phyloP scores from a whole-genome alignment of 2,329 filamentous ascomycete species.

The Paracoccidioides brasiliensis region DNA sequence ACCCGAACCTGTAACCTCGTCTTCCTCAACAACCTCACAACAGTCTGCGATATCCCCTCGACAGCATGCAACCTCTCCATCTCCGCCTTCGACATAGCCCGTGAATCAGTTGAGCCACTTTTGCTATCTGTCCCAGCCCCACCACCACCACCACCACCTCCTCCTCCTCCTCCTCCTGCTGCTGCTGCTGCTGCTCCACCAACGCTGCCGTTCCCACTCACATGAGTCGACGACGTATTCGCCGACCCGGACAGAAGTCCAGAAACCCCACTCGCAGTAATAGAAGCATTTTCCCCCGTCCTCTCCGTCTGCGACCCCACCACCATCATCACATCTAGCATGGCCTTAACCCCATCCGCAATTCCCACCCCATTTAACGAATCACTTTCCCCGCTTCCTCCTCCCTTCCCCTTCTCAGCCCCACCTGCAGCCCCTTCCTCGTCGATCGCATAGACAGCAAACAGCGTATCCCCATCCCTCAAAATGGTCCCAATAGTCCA shows the following conservation, averaged over 20 bases:
- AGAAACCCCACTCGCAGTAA: too few species aligned
- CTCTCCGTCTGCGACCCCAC: conserved; percentile 50
- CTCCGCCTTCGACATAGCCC: conserved; percentile 50
- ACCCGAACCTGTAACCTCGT: conserved; percentile 85
- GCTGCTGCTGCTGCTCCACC: conserved; percentile 24
- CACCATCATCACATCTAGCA: conserved; percentile 61
- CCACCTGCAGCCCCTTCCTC: conserved; percentile 49
- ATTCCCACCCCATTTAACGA: conserved; percentile 38
- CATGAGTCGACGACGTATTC: conserved; percentile 15
- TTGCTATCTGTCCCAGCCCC: conserved; percentile 28
- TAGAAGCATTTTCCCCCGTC: conserved; percentile 24
- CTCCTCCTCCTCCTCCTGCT: conserved; percentile 19
- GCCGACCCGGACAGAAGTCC: conserved; percentile 9
- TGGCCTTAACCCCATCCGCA: conserved; percentile 59
- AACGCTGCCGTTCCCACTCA: conserved; percentile 21
- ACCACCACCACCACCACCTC: neutral
- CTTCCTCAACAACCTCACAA: conserved; percentile 76
- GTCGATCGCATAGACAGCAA: conserved; percentile 86
- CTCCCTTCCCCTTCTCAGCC: neutral
- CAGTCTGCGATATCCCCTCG: conserved; percentile 70
- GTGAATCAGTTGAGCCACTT: conserved; percentile 34
- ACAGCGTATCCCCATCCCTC: conserved; percentile 82
- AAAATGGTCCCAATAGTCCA: conserved; percentile 96
- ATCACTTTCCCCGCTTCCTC: conserved; percentile 19
- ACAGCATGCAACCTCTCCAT: conserved; percentile 69